Conservation (phyloP, 768 basidiomycete genomes). For the Termitomyces sp. region DNA sequence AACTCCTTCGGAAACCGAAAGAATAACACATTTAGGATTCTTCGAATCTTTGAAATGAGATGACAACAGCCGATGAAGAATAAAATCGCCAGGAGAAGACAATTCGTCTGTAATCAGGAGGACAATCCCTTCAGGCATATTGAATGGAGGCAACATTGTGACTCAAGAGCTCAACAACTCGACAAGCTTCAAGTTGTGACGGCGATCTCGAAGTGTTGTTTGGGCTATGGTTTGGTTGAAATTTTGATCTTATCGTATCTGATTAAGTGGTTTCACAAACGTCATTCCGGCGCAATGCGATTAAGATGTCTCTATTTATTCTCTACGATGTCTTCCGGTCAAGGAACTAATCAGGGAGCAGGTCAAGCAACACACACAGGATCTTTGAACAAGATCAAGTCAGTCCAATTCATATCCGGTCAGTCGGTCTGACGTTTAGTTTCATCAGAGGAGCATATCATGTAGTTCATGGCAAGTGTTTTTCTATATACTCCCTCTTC, state of each 20-base stretch:
- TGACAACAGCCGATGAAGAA: conserved; percentile 51
- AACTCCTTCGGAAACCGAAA: conserved; percentile 54
- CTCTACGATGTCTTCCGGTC: neutral
- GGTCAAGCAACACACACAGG: neutral
- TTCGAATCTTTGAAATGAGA: conserved; percentile 44
- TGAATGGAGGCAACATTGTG: conserved; percentile 45
- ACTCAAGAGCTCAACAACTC: neutral
- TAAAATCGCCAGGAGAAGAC: conserved; percentile 65
- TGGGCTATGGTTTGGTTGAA: neutral
- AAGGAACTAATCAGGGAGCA: neutral
- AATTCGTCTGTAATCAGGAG: conserved; percentile 69
- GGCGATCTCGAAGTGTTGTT: neutral
- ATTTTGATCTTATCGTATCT: neutral
- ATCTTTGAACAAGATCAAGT: neutral
- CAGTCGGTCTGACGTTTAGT: neutral
- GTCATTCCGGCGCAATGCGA: neutral
- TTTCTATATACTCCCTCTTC: no score
- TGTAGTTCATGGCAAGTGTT: neutral
- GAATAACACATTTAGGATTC: conserved; percentile 33
- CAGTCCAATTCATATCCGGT: no score
- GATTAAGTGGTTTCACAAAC: neutral
- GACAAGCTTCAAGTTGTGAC: neutral
- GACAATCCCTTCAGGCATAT: conserved; percentile 45
- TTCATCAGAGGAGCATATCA: neutral
- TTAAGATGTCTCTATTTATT: neutral